Evolutionary conservation across 257 asterid species (phyloP).

Genomic region (Gentiana dahurica): DNA sequence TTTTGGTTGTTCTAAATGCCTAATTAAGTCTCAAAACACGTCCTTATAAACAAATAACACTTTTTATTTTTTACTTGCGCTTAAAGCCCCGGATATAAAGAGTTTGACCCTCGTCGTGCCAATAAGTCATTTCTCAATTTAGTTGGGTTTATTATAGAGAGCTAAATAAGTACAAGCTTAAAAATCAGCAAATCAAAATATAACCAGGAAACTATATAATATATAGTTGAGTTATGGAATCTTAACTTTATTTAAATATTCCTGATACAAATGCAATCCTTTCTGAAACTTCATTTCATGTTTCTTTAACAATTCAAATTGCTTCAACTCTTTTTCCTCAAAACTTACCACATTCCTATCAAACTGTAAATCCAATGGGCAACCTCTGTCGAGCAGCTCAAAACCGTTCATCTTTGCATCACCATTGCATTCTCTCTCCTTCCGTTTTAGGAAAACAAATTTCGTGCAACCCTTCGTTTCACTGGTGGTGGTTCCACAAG

Average conservation of each 20-base stretch:
- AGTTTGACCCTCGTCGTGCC: no score
- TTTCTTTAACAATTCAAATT: conserved; percentile 30
- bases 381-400: conserved; percentile 45
- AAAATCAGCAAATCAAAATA: no score
- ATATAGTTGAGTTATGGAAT: no score
- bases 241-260: conserved; percentile 16
- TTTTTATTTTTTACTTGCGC: no score
- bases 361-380: conserved; percentile 49
- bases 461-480: conserved; percentile 22
- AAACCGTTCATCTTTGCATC: conserved; percentile 25
- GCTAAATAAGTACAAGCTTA: no score
- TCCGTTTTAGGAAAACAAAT: conserved; percentile 33
- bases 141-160: no score
- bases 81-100: no score
- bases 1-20: no score
- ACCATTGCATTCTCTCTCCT: conserved; percentile 17
- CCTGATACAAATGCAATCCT: conserved; percentile 36
- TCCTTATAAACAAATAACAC: no score
- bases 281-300: conserved; percentile 37
- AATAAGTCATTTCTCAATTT: no score
- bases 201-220: no score
- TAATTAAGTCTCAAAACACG: no score
- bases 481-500: conserved; percentile 8
- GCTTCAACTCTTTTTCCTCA: conserved; percentile 37
- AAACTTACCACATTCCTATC: conserved; percentile 11